Conservation (phyloP, 768 basidiomycete species). For the Lenzites betulinus region DNA sequence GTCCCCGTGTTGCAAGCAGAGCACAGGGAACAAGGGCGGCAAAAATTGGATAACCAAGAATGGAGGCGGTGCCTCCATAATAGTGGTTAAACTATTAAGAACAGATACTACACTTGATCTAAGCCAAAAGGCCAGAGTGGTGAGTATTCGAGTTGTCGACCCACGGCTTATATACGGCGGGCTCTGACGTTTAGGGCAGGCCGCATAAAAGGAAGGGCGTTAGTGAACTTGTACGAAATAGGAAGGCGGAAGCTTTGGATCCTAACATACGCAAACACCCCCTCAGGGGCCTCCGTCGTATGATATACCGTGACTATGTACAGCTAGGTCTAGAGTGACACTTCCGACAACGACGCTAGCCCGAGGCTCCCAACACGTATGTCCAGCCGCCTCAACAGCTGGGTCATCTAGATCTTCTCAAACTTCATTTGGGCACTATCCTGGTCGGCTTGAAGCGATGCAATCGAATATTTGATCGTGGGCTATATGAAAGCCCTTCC, state of each 20-base stretch:
- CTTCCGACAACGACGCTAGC: no score
- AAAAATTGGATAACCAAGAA: slow-evolving; percentile 36
- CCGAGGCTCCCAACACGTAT: no score
- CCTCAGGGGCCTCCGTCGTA: neutral
- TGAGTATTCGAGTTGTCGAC: slow-evolving; percentile 25
- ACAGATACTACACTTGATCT: slow-evolving; percentile 80
- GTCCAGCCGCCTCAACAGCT: no score
- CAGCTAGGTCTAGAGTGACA: no score
- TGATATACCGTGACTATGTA: no score
- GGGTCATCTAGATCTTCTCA: no score
- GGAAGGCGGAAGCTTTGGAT: slow-evolving; percentile 14
- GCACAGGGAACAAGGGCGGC: slow-evolving; percentile 28
- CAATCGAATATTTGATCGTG: no score
- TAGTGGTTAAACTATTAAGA: slow-evolving; percentile 54
- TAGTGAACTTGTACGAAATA: no score
- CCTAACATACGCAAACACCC: slow-evolving; percentile 6
- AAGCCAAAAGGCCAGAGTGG: slow-evolving; percentile 67
- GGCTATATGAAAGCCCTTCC: no score
- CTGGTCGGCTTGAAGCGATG: no score
- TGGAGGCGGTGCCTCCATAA: slow-evolving; percentile 38
- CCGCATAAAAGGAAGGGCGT: neutral
- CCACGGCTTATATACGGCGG: neutral
- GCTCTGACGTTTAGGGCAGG: neutral
- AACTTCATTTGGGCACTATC: no score
- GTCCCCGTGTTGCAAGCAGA: slow-evolving; percentile 32